Evolutionary conservation across 176 grass and related monocot species (phyloP), one percentile per base, ranked within the genome.

Genomic region (Carex pumila): DNA sequence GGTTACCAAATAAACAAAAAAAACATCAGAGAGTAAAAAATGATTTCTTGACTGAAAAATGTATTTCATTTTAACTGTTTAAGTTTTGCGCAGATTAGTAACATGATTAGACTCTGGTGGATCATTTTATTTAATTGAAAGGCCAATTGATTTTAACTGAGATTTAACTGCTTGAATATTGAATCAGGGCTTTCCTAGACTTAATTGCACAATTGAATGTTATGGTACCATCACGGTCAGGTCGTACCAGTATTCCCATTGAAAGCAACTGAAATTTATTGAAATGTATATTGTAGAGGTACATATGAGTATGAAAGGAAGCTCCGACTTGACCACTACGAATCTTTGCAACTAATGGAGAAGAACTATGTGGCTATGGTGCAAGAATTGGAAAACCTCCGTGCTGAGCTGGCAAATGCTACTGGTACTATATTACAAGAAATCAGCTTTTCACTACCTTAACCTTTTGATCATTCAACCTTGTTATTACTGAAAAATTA

Each of bases 271-370:
- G 54, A 47, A 65, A 81, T 30, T 49, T 5, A 85, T 69, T 25
- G 15, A 22, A 6, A 11, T 39, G 4, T 39, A 36, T 71, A 62
- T 81, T 85, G 79, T 83, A 99, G 97, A 89, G 65, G 80, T 68
- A 92, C 89, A 8, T 96, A 92, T 71, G 97, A 96, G 12, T 95
- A 96, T 65, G 97, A 99, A 89, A 94, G 91, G 82, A 99, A 96
- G 64, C 85, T 95, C 34, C 86, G 87, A 73, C 74, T 89, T 71
- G 93, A 95, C 29, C 97, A 99, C 83, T 90, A 87, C 0, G 91
- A 99, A 65, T 94, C 97, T 0, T 84, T 99, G 74, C 91, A 99
- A 84, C 83, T 86, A 61, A 94, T 88, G 90, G 92, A 94, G 84
- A 94, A 82, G 84, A 94, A 95, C 82, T 99, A 94, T 50, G 90